Base-by-base conservation (phyloP, 2,329 filamentous ascomycete species). In the Colletotrichum magnum region DNA sequence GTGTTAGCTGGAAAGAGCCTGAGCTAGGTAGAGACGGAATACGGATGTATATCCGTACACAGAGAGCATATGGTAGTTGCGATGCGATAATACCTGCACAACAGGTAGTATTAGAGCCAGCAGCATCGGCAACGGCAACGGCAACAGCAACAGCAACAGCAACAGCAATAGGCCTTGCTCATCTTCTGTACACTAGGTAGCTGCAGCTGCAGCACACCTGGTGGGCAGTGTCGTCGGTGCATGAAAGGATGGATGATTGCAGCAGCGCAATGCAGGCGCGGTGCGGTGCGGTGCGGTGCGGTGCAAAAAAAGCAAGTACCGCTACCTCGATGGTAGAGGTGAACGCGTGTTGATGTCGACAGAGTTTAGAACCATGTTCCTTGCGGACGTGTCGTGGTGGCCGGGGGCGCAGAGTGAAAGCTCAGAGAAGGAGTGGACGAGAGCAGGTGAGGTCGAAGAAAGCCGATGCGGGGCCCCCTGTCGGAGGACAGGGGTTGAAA, bases 361-460 rank as follows among this genome's bases (percentile, higher is more conserved):
- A 39, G 15, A 66, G 13, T 36, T 52, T n/a, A 61, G 36, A 60
- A 52, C 67, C 51, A 66, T 69, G 56, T 60, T 56, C 67, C 67
- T 66, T 66, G 62, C 43, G 9, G 13, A 15, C 26, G 45, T 41
- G 21, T 56, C 32, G 51, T 45, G n/a, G 51, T 53, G 53, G 51
- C 26, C 51, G 54, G 57, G 66, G 62, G 66, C 21, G 39, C 12
- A 15, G 6, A 18, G 43, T 6, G 15, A 65, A 24, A 24, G 21
- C 21, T 24, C 21, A 24, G 18, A 54, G 62, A 43, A 51, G 28
- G 28, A 56, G 39, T 50, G 32, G 66, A 54, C 15, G 43, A 50
- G 61, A 65, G 61, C 56, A 53, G 52, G 64, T 68, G 64, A 65
- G 18, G 56, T 69, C 57, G 24, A 66, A 57, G 67, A 66, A 43